Evolutionary conservation across 768 basidiomycete species (phyloP).

Genomic region (Leucocoprinus sp.): DNA sequence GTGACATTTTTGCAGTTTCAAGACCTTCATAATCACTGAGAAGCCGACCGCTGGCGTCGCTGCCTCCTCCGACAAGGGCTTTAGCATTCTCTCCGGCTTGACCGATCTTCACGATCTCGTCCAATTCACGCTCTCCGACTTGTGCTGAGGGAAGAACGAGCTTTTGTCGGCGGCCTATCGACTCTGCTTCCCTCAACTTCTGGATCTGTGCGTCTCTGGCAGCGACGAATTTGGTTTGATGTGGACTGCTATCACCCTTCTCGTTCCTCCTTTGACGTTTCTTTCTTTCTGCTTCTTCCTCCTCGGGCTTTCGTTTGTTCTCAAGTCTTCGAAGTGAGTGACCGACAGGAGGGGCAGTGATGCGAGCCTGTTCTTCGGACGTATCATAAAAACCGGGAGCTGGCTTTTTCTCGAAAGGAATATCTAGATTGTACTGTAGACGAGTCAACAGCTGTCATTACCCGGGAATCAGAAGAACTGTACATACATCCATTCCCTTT

Average conservation of each 20-base stretch:
- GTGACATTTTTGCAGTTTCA: conserved; percentile 81
- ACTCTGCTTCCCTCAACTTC: conserved; percentile 95
- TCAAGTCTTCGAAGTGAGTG: conserved; percentile 87
- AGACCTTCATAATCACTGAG: conserved; percentile 90
- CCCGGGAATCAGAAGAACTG: neutral
- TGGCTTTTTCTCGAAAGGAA: conserved; percentile 96
- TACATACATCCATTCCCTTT: conserved; percentile 92
- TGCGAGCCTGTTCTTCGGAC: conserved; percentile 83
- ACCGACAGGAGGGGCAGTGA: conserved; percentile 83
- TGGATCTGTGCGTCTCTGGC: conserved; percentile 97
- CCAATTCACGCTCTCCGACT: conserved; percentile 89
- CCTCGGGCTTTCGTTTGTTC: conserved; percentile 90
- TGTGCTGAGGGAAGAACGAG: conserved; percentile 83
- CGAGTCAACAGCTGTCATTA: conserved; percentile 9
- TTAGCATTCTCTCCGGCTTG: conserved; percentile 86
- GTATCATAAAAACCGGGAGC: conserved; percentile 97
- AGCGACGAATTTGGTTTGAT: conserved; percentile 93
- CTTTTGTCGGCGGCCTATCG: conserved; percentile 81
- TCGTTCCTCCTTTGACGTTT: conserved; percentile 79
- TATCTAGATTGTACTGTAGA: conserved; percentile 88
- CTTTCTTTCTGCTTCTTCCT: conserved; percentile 88
- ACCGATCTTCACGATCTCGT: conserved; percentile 98
- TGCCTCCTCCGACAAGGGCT: conserved; percentile 73
- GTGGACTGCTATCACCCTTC: conserved; percentile 49
- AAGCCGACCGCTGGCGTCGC: conserved; percentile 77